These are phyloP conservation scores for Juglanconis oblonga DNA, from an alignment of 2,329 filamentous ascomycete genomes.

Conservation along the genomic window DNA sequence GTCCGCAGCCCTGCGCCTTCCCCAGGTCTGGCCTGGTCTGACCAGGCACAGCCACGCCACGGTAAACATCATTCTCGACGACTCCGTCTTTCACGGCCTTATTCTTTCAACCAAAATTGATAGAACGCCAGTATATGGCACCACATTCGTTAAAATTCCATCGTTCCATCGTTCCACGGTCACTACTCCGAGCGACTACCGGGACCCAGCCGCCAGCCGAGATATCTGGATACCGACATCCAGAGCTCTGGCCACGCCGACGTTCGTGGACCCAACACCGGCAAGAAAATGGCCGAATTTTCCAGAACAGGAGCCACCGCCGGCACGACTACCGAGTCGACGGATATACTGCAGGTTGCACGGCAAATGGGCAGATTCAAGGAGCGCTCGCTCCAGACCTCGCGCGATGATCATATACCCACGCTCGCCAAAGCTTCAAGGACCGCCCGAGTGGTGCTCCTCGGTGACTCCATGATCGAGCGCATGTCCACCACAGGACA, in stretches of 20 bases:
- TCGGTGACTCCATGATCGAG: conserved; percentile 26
- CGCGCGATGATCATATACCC: not conserved
- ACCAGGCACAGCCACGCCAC: not conserved
- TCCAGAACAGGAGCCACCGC: not conserved
- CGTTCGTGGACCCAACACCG: not conserved
- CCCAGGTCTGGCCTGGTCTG: not conserved
- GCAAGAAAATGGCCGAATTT: not conserved
- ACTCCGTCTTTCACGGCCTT: too few species aligned
- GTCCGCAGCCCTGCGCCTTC: not conserved
- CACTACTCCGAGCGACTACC: not conserved
- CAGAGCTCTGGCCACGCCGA: too few species aligned
- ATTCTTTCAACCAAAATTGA: not conserved
- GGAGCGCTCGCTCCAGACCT: not conserved
- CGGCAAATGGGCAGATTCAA: not conserved
- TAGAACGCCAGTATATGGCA: not conserved
- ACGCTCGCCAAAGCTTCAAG: not conserved
- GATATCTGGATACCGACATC: too few species aligned
- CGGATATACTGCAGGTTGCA: not conserved
- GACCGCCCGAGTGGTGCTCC: conserved; percentile 8
- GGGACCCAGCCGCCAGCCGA: not conserved
- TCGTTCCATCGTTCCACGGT: not conserved
- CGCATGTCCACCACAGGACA: conserved; percentile 22
- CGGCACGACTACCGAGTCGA: not conserved
- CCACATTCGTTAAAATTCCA: not conserved
- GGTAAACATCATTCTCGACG: not conserved